Evolutionary conservation across 345 rosid genomes (phyloP), one percentile per base, ranked within the genome.

Genomic region (Eucalyptus coolabah): DNA sequence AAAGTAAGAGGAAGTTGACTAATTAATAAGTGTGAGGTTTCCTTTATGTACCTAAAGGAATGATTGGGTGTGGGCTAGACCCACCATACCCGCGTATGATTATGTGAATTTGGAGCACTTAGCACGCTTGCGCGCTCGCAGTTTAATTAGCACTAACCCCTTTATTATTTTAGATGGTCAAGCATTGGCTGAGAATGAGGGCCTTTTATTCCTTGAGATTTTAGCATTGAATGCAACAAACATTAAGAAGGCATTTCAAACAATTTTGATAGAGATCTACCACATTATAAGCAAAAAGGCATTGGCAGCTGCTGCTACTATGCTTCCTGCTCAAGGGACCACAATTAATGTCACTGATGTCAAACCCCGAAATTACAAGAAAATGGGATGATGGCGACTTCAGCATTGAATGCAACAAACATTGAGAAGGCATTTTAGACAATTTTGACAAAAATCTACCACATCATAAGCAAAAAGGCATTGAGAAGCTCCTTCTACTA

Each of bases 381-480:
- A 40, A 40, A 40, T 40, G 5, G 40, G 40, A 40, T 40, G 40
- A 40, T 5, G 40, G 5, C 40, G 42, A 45, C 91, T 40, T 90
- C 69, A 32, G 89, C 91, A 65, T 63, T 90, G 77, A 56, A 90
- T 5, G 85, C 90, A 34, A 90, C 83, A 23, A 90, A 90, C n/a
- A 54, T 90, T 40, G 88, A 90, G 81, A 88, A 86, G 24, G 91
- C 90, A 3, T 91, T 91, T 50, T 69, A 89, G 21, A 89, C 87
- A 54, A 87, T 91, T 81, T 88, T 91, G 88, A 86, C 88, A 4
- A 69, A 91, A 81, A 91, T 91, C 45, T 91, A 91, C 49, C 89
- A 89, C 40, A 69, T 87, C 77, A 88, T 91, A 59, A 91, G 89
- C 89, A 91, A 89, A 80, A 91, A 91, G 80, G 89, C 89, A 14